Base-by-base conservation (phyloP, 345 rosid genomes). In the Brassica nigra region DNA sequence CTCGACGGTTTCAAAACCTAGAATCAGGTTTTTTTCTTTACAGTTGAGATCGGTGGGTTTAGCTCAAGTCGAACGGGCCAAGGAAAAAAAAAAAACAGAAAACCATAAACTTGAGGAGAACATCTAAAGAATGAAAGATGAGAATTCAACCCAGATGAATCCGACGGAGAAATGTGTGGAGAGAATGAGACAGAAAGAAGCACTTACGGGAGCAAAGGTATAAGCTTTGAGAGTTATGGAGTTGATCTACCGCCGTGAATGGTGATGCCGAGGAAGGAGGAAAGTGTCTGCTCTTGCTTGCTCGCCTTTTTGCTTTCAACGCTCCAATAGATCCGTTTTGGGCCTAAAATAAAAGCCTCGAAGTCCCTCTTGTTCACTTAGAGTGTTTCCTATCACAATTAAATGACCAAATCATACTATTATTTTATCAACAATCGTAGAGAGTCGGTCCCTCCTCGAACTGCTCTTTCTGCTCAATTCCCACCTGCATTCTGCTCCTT, bases 401-500 rank as follows among this genome's bases (percentile, higher is more conserved):
- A 23, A 23, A 23, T 23, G 27, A 23, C 27, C 27, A 23, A 23
- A 23, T 23, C 0, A 23, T 23, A 23, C 1, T n/a, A n/a, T 23
- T 23, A 23, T 23, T 23, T 0, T 23, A 23, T 23, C 27, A 23
- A 23, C 27, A 23, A 23, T 23, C 1, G 27, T 23, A 23, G 27
- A 23, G 0, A 23, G 27, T 23, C 27, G 1, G 27, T 23, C 27
- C 1, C 27, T 23, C 27, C 27, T 23, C 27, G 27, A 47, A 47
- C 55, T 47, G 55, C 55, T 79, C 98, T 98, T 14, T 74, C 88
- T 69, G 89, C 93, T 84, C 92, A 93, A 79, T 95, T 93, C 85
- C 93, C 98, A 70, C 96, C 96, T 15, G 98, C 91, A 80, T 93
- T 95, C 85, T 91, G 97, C 84, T 90, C 94, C 42, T 95, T 95